Conservation (phyloP, 2,329 filamentous ascomycete species). For the Simplicillium sp. region DNA sequence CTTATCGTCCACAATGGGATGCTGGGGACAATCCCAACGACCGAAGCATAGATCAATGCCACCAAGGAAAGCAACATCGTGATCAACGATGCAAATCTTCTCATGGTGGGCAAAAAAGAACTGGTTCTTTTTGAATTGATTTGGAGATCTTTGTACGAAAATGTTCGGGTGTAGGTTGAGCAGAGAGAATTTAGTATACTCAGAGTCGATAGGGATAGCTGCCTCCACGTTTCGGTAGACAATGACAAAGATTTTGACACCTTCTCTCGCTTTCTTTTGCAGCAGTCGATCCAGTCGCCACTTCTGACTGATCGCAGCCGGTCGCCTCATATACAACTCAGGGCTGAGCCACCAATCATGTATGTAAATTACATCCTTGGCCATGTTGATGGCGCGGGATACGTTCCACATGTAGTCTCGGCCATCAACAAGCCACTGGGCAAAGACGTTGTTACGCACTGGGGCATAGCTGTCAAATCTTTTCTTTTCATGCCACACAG, state of each 20-base stretch:
- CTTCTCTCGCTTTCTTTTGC: slow-evolving; percentile 88
- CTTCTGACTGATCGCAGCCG: slow-evolving; percentile 92
- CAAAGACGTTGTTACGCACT: slow-evolving; percentile 75
- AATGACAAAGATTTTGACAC: slow-evolving; percentile 95
- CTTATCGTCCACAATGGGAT: slow-evolving; percentile 85
- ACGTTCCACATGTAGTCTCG: slow-evolving; percentile 99
- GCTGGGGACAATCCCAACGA: slow-evolving; percentile 93
- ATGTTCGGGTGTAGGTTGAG: slow-evolving; percentile 94
- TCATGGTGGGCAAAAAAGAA: slow-evolving; percentile 99
- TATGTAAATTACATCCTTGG: slow-evolving; percentile 95
- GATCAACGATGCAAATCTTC: slow-evolving; percentile 94
- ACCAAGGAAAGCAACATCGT: slow-evolving; percentile 90
- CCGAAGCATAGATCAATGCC: slow-evolving; percentile 96
- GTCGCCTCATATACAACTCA: slow-evolving; percentile 88
- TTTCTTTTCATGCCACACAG: slow-evolving; percentile 73
- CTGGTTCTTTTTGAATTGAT: slow-evolving; percentile 97
- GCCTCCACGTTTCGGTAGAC: slow-evolving; percentile 97
- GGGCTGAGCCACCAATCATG: slow-evolving; percentile 99
- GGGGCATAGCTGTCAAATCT: slow-evolving; percentile 92
- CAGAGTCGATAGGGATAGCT: slow-evolving; percentile 93
- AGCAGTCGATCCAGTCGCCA: slow-evolving; percentile 91
- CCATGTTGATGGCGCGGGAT: slow-evolving; percentile 91
- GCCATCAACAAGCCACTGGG: slow-evolving; percentile 93
- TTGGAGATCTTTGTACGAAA: slow-evolving; percentile 90
- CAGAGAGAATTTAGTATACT: slow-evolving; percentile 94